Conservation (phyloP, 177 flowering plant species). For the Telopea speciosissima region DNA sequence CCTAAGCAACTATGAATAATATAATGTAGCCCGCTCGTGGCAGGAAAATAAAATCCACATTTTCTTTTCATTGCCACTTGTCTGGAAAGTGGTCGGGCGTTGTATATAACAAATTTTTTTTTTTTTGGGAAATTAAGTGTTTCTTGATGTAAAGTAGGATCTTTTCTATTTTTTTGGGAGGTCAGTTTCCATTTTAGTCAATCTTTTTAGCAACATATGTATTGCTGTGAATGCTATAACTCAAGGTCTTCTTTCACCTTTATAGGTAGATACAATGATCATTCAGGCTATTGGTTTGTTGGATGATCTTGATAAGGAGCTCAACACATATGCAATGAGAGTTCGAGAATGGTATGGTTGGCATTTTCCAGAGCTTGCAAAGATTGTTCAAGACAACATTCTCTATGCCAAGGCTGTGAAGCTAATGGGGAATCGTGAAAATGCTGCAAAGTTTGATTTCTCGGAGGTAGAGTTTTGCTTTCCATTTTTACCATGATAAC, state of each 20-base stretch:
- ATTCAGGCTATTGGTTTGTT: slow-evolving; percentile 94
- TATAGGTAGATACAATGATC: slow-evolving; percentile 93
- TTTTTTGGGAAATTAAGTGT: too few species aligned
- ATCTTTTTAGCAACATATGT: too few species aligned
- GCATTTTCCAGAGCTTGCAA: slow-evolving; percentile 98
- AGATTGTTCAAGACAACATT: slow-evolving; percentile 84
- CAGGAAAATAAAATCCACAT: not conserved
- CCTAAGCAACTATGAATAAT: too few species aligned
- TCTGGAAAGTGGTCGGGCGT: not conserved
- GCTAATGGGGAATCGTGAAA: slow-evolving; percentile 74
- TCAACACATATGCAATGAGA: slow-evolving; percentile 96
- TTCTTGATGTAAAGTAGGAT: too few species aligned
- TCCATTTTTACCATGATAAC: not conserved
- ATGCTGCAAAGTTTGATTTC: slow-evolving; percentile 83
- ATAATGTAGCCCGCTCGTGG: too few species aligned
- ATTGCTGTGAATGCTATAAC: not conserved
- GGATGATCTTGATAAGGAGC: slow-evolving; percentile 99
- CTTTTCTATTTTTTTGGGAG: not conserved
- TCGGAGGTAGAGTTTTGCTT: slow-evolving; percentile 47
- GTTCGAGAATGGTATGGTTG: slow-evolving; percentile 98
- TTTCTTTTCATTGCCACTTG: too few species aligned
- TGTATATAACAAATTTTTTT: not conserved
- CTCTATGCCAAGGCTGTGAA: slow-evolving; percentile 85
- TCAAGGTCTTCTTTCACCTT: not conserved
- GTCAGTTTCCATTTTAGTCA: too few species aligned